Conservation (phyloP, 495 filamentous ascomycete species). For the Alectoria sarmentosa region DNA sequence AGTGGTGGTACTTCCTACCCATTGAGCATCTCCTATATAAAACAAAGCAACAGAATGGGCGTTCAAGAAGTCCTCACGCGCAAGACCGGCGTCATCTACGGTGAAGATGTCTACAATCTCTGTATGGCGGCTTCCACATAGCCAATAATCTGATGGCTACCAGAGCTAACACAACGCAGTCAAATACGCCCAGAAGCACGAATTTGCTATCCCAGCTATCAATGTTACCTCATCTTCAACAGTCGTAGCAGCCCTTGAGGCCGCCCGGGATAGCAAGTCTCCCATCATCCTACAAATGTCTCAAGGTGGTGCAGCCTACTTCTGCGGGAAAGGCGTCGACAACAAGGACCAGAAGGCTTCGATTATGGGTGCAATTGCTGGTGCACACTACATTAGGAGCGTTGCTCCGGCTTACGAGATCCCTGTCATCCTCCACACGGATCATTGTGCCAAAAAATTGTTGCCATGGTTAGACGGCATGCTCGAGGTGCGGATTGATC, state of each 20-base stretch:
- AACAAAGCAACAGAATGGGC: constrained; percentile 3
- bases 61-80: constrained; percentile 16
- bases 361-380: constrained; percentile 79
- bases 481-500: constrained; percentile 45
- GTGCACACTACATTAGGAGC: constrained; percentile 86
- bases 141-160: background rate
- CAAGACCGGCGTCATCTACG: constrained; percentile 20
- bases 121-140: constrained; percentile 1
- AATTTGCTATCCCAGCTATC: constrained; percentile 88
- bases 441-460: constrained; percentile 88
- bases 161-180: constrained; percentile 37
- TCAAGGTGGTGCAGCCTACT: constrained; percentile 70
- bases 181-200: constrained; percentile 74
- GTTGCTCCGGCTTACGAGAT: constrained; percentile 83
- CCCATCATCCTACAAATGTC: constrained; percentile 88
- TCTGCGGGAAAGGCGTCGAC: constrained; percentile 38
- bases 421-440: constrained; percentile 82
- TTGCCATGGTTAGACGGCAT: constrained; percentile 96
- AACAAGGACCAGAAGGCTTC: constrained; percentile 83
- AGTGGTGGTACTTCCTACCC: background rate
- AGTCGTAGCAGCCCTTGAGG: constrained; percentile 78
- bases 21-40: background rate
- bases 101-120: constrained; percentile 42
- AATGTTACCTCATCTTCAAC: constrained; percentile 93
- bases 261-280: constrained; percentile 78